Evolutionary conservation across 306 rosid species (phyloP), one percentile per base, ranked within the genome.

Genomic region (Casuarina cunninghamiana): DNA sequence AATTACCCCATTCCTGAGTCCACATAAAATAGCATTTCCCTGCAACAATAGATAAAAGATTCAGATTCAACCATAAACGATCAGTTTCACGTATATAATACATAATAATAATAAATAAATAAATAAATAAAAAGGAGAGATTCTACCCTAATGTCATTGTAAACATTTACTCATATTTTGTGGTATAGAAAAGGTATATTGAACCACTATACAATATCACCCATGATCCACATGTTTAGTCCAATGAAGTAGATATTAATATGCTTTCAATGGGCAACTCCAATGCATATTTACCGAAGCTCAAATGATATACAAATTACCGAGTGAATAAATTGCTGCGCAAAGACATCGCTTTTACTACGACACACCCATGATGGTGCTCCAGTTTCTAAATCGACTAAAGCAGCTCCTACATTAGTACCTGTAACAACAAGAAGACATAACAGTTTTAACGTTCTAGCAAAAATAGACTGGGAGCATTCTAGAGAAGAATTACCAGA

Each of bases 1-100:
- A 81, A 92, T 86, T 55, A 93, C 88, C 83, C 98, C 98, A 84
- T 94, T 90, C 91, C 98, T 88, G 65, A 94, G 93, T 75, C 98
- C 98, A 53, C 98, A 94, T 77, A 94, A 81, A 67, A 92, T 63
- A 73, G 82, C 88, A 84, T 90, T 92, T 88, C 96, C 93, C 98
- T 94, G 80, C 85, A 84, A 82, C 21, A 81, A 68, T 1, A 73
- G 35, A 46, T 45, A 62, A 61, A 76, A 38, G 75, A 37, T 3
- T 8, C 51, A 46, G 51, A 11, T 46, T 46, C 51, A 46, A 11
- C 11, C 10, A 46, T 11, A 46, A 46, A 46, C 51, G 74, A 61
- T 69, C 78, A 80, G 79, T 21, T 73, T 62, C 15, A 58, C 53
- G 53, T 78, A 73, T 49, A 15, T 39, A 11, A 35, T 0, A 11